Evolutionary conservation across 768 basidiomycete species (phyloP), one percentile per base, ranked within the genome.

Genomic region (Tylopilus sp.): DNA sequence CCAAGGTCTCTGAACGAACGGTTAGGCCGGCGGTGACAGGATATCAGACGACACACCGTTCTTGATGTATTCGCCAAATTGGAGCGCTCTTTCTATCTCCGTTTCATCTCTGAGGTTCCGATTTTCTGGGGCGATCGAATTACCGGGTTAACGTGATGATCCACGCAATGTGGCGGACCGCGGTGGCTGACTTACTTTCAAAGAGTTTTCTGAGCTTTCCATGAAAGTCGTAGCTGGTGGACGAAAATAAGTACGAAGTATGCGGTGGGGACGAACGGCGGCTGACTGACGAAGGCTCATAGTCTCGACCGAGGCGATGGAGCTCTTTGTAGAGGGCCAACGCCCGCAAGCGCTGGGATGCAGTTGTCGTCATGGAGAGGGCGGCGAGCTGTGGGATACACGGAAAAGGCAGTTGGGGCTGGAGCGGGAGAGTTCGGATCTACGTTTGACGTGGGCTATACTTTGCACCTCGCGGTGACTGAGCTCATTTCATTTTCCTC

Each of bases 301-400:
- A 91, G 42, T 92, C 88, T 52, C 85, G 77, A 4, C 90, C 89
- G 1, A 93, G 78, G 50, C 87, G 76, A 57, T 86, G 83, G 8
- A 93, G 77, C 62, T 91, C 88, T 63, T 91, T 93, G 74, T 92
- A 93, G 26, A 92, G 71, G 0, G 82, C 76, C 7, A 91, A 70
- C 1, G 82, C 87, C 31, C 88, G 79, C 39, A 81, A 67, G 22
- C 88, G 80, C 3, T 60, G 64, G 40, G 79, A 77, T 18, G 74
- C 67, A 51, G 70, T 76, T 59, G 67, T 70, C 55, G 77, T 73
- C 81, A 84, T 83, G 47, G 47, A 30, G 30, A 44, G n/a, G 7
- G 31, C 22, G 30, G n/a, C 5, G 42, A 25, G 4, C 5, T 26
- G 25, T 8, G 25, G 25, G 25, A 26, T 26, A 26, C 8, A 28